Base-by-base conservation (phyloP, 352 stramenopile species). In the Thalassiosira allenii region DNA sequence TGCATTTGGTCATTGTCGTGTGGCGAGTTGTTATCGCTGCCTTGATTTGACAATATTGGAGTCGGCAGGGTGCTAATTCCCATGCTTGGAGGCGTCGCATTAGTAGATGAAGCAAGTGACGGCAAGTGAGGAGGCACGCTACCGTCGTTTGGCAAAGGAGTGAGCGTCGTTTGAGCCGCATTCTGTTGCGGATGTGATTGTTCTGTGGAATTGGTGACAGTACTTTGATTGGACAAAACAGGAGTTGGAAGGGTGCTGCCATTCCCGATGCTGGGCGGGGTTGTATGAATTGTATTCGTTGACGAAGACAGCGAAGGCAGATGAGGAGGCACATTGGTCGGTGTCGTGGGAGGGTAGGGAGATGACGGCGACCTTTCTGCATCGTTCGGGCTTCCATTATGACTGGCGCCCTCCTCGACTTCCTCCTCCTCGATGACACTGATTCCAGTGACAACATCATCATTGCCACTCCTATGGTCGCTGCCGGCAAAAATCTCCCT, bases 81-180 rank as follows among this genome's bases (percentile, higher is more conserved):
- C 22, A 23, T 27, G 30, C 3, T 44, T n/a, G 56, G 34, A 1
- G 56, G 56, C 56, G 56, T 37, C 32, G 56, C 30, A 9, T 44
- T 64, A 14, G 37, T 44, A 6, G 47, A 56, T 3, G 56, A 64
- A 3, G 56, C 23, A 1, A 64, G 25, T 2, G 56, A 64, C 17
- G 56, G 56, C 1, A 64, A 9, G 43, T 64, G 56, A 41, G 56
- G 56, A n/a, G n/a, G n/a, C n/a, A n/a, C n/a, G n/a, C n/a, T n/a
- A n/a, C n/a, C n/a, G n/a, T n/a, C n/a, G n/a, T n/a, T n/a, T n/a
- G n/a, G n/a, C n/a, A n/a, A n/a, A n/a, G n/a, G n/a, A n/a, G n/a
- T n/a, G n/a, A n/a, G n/a, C n/a, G n/a, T n/a, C n/a, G n/a, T n/a
- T n/a, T n/a, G n/a, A n/a, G n/a, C n/a, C n/a, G n/a, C n/a, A n/a